Conservation (phyloP, 208 protist species). For the Trypanosoma avium region DNA sequence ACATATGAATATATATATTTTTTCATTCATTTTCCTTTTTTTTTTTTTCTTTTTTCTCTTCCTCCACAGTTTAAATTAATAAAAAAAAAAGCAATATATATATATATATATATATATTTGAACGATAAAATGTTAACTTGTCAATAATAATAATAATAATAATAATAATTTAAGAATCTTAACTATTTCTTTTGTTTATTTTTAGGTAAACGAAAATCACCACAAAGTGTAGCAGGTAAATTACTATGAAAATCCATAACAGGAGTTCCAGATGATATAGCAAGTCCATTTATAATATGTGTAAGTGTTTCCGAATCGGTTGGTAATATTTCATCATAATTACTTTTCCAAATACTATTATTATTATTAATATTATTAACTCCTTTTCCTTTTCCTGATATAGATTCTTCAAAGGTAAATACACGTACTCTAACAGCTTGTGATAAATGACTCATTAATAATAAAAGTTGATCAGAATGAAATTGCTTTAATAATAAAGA, state of each 20-base stretch:
- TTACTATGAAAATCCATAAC: slow-evolving; percentile 24
- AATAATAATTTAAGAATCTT: too few species aligned
- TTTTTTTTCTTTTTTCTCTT: too few species aligned
- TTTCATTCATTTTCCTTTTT: too few species aligned
- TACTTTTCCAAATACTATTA: slow-evolving; percentile 3
- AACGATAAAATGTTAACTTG: too few species aligned
- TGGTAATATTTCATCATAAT: slow-evolving; percentile 34
- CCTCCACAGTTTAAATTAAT: too few species aligned
- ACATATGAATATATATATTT: too few species aligned
- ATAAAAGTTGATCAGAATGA: slow-evolving; percentile 72
- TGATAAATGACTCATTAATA: slow-evolving; percentile 83
- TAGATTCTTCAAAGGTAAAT: slow-evolving; percentile 7
- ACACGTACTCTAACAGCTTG: slow-evolving; percentile 73
- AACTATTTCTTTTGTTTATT: slow-evolving; percentile 16
- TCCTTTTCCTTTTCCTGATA: too few species aligned
- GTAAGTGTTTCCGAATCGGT: slow-evolving; percentile 38
- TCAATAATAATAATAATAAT: slow-evolving; percentile 7
- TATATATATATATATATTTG: too few species aligned
- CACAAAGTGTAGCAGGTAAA: slow-evolving; percentile 27
- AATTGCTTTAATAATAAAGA: slow-evolving; percentile 94
- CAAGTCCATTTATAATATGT: slow-evolving; percentile 25
- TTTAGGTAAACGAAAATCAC: slow-evolving; percentile 12
- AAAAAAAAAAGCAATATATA: too few species aligned
- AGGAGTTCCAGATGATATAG: slow-evolving; percentile 18
- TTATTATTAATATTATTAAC: too few species aligned